phyloP scores from a whole-genome alignment of 2,329 filamentous ascomycete species.

The Chrysoporthe austroafricana region DNA sequence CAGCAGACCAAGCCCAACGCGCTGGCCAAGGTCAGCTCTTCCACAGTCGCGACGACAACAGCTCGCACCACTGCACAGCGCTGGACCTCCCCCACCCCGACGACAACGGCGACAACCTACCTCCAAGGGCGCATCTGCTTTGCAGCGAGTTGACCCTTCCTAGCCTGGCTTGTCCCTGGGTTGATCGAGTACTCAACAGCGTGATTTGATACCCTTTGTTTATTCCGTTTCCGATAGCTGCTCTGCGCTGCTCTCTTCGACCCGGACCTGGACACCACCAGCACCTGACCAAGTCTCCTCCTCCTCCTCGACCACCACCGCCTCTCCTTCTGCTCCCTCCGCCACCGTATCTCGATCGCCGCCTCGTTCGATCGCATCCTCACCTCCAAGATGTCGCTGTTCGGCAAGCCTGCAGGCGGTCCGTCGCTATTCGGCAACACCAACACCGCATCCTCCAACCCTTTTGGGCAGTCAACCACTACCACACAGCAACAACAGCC shows the following conservation, averaged over 20 bases:
- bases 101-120: background rate
- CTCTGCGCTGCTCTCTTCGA: background rate
- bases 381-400: conserved; percentile 22
- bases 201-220: conserved; percentile 30
- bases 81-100: no score
- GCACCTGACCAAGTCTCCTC: background rate
- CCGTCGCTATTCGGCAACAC: conserved; percentile 34
- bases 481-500: conserved; percentile 37
- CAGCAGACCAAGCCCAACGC: background rate
- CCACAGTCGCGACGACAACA: background rate
- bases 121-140: background rate
- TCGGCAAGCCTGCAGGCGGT: conserved; percentile 31
- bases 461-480: conserved; percentile 34
- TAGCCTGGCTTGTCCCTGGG: background rate
- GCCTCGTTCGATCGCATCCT: background rate
- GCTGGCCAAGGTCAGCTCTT: background rate
- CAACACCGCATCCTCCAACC: conserved; percentile 21
- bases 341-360: background rate
- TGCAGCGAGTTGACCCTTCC: background rate
- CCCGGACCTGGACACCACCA: background rate
- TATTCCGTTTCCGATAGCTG: conserved; percentile 5
- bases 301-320: background rate
- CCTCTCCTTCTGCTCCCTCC: background rate
- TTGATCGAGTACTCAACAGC: conserved; percentile 6
- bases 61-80: background rate